Base-by-base conservation (phyloP, 257 asterid genomes). In the Thymus mandschuricus region DNA sequence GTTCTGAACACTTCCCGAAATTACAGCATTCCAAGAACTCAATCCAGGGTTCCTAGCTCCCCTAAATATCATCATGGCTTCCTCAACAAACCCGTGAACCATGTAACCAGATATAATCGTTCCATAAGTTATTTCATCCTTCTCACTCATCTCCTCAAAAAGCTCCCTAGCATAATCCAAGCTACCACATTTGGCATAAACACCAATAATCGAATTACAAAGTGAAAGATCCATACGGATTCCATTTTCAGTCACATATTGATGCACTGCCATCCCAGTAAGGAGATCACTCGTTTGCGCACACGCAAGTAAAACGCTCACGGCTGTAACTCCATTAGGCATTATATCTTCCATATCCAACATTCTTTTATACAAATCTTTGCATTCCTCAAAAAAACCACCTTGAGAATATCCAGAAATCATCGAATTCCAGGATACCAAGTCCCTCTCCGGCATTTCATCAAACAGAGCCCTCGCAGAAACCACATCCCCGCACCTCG, bases 351-450 rank as follows among this genome's bases (percentile, higher is more conserved):
- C 79, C 65, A 52, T 68, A 68, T 62, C 69, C 88, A 87, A 74
- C 96, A 90, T 82, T 60, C 76, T 80, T 70, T 70, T 71, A 54
- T 75, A 90, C 86, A 93, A 61, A 40, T 56, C 77, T 83, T 90
- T 93, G 83, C 96, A 88, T 55, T 90, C 94, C 75, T 80, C 82
- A 11, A 78, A 82, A 74, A 75, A 74, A 43, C 96, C 98, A 57
- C 87, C 87, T 69, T 88, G 98, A 46, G 93, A 77, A 60, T 85
- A 93, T 72, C 97, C 97, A 0, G 98, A 78, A 79, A 90, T 83
- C 91, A 92, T 88, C 0, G 97, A 81, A 76, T 90, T 92, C 98
- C 97, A 90, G 3, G 96, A 86, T 15, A 92, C 97, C 75, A 77
- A 71, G 77, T 92, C 98, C 73, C 82, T 87, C 60, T 54, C 80